Base-by-base conservation (phyloP, 2,329 filamentous ascomycete genomes). In the Emmonsiellopsis sp. region DNA sequence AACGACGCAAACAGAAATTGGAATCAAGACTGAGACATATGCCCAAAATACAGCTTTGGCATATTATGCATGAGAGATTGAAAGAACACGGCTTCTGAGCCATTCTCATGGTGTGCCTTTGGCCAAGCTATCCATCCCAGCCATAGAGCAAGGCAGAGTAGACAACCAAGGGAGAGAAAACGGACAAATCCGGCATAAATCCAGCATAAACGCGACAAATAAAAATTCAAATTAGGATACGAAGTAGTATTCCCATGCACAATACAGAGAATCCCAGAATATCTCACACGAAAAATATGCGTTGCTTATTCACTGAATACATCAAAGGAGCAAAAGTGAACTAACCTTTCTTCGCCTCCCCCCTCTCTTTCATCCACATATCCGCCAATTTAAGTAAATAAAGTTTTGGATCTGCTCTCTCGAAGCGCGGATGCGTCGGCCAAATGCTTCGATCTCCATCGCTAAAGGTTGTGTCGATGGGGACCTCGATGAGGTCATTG, bases 381-480 rank as follows among this genome's bases (percentile, higher is more conserved):
- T 61, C 64, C 0, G 68, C 79, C 7, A 81, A 61, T 50, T 74
- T 75, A 31, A 72, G 67, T 0, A 78, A 67, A 60, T 80, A 80
- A 1, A 68, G 56, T 1, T 60, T 66, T 13, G 54, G 53, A 45
- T 76, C 65, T 1, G 70, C 61, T 20, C 65, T 58, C 3, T 63
- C 61, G 53, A 70, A 73, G 2, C 62, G 59, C n/a, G 62, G 55
- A 15, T 61, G 58, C 9, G 56, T 63, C 3, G 73, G 75, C 70
- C 71, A 75, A 2, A 59, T 60, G 2, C 55, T 53, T 34, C 55
- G 46, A 5, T 66, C 60, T 0, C 73, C 73, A 65, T 76, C 73
- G 48, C 66, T 73, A 45, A 68, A 63, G 11, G 58, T 55, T 11
- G 59, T 57, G 30, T 70, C 59, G 31, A 71, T 63, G 3, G 69